A percentile compares a stretch with the other conserved stretches of the same genome.
Evolutionary conservation across 495 filamentous ascomycete species (phyloP).

Genomic region (Penicillium simplicissimum): DNA sequence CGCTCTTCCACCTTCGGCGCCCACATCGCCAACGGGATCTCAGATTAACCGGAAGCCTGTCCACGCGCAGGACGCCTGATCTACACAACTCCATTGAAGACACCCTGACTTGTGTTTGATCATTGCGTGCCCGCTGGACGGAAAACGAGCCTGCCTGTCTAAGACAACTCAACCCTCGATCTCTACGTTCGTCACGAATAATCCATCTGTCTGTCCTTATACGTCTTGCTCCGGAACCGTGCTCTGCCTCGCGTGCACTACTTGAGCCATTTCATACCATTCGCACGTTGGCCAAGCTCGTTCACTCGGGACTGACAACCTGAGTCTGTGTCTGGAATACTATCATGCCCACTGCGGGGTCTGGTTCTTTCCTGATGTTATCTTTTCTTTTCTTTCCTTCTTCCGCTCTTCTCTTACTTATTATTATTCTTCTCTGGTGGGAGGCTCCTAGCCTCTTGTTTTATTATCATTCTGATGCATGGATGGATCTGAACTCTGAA

Average conservation of each 20-base stretch:
- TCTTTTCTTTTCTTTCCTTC: not conserved
- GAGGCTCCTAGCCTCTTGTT: conserved; percentile 9
- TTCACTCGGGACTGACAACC: not conserved
- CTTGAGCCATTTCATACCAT: not conserved
- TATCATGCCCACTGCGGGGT: not conserved
- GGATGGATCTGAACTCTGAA: conserved; percentile 13
- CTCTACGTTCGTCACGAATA: conserved; percentile 30
- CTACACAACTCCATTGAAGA: not conserved
- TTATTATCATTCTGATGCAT: conserved; percentile 1
- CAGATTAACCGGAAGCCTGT: conserved; percentile 38
- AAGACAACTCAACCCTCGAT: conserved; percentile 12
- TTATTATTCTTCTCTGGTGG: not conserved
- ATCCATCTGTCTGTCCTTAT: conserved; percentile 2
- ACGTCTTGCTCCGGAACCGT: not conserved
- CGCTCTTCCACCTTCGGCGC: conserved; percentile 25
- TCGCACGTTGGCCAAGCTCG: not conserved
- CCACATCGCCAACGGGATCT: conserved; percentile 19
- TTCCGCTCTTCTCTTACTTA: conserved; percentile 4
- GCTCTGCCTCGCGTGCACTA: not conserved
- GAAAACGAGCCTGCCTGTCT: conserved; percentile 19
- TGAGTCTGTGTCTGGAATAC: not conserved
- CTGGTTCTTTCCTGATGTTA: not conserved
- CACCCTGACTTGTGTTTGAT: conserved; percentile 7
- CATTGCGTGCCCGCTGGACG: conserved; percentile 27
- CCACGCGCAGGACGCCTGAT: conserved; percentile 13